Conservation (phyloP, 345 rosid genomes). For the Nephelium lappaceum region DNA sequence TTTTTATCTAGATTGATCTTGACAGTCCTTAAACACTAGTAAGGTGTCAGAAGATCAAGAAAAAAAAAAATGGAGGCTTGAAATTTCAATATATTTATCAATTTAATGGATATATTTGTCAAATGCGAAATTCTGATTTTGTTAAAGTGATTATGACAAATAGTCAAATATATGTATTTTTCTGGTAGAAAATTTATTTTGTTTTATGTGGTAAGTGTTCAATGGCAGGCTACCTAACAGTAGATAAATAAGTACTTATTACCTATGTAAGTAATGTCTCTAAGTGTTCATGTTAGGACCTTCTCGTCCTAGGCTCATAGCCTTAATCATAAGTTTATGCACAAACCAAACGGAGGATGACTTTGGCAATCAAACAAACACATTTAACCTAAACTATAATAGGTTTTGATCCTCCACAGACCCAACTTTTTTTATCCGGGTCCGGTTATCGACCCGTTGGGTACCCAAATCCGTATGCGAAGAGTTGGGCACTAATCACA, state of each 20-base stretch:
- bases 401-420: neutral
- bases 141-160: neutral
- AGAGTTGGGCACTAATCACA: neutral
- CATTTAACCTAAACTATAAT: slow-evolving; percentile 1
- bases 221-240: slow-evolving; percentile 14
- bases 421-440: neutral
- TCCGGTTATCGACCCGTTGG: neutral
- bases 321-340: neutral
- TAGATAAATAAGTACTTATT: neutral
- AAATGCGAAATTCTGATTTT: neutral
- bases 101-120: too few species aligned
- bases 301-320: neutral
- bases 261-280: neutral
- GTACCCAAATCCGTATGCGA: neutral
- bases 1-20: too few species aligned
- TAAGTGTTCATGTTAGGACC: neutral
- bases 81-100: too few species aligned
- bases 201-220: neutral
- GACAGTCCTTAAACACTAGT: too few species aligned
- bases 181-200: neutral
- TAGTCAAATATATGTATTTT: neutral
- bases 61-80: too few species aligned
- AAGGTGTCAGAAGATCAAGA: too few species aligned
- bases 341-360: neutral
- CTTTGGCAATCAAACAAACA: slow-evolving; percentile 1